These are phyloP conservation scores for Crithidia sp. DNA, from an alignment of 208 protist species.

Conservation along the genomic window DNA sequence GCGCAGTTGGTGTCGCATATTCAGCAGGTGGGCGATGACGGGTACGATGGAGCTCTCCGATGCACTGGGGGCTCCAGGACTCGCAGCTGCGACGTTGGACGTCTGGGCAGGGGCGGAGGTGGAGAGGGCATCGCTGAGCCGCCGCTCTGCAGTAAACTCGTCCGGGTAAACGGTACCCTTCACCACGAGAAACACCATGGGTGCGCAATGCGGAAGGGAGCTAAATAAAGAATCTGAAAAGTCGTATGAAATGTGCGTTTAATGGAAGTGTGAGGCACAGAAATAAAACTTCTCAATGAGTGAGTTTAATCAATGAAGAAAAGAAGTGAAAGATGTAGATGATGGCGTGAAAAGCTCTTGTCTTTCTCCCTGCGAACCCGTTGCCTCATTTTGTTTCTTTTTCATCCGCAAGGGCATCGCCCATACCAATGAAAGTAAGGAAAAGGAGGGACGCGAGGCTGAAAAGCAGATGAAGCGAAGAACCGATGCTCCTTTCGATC, in stretches of 20 bases:
- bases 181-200: conserved; percentile 79
- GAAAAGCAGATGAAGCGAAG: too few species aligned
- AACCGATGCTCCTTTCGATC: too few species aligned
- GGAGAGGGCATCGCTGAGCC: conserved; percentile 30
- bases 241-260: too few species aligned
- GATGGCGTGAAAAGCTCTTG: too few species aligned
- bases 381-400: too few species aligned
- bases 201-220: neutral
- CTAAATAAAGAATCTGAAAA: neutral
- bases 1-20: conserved; percentile 72
- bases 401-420: too few species aligned
- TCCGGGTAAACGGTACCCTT: conserved; percentile 86
- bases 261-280: neutral
- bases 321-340: too few species aligned
- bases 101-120: neutral
- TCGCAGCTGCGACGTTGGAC: neutral
- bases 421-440: too few species aligned
- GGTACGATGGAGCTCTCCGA: conserved; percentile 26
- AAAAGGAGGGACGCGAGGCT: too few species aligned
- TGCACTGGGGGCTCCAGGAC: neutral
- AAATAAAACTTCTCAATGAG: too few species aligned
- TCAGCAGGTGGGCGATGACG: conserved; percentile 62
- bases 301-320: too few species aligned
- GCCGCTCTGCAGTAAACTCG: conserved; percentile 68
- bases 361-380: too few species aligned